phyloP scores from a whole-genome alignment of 2,329 filamentous ascomycete species.

The Stemphylium vesicarium region DNA sequence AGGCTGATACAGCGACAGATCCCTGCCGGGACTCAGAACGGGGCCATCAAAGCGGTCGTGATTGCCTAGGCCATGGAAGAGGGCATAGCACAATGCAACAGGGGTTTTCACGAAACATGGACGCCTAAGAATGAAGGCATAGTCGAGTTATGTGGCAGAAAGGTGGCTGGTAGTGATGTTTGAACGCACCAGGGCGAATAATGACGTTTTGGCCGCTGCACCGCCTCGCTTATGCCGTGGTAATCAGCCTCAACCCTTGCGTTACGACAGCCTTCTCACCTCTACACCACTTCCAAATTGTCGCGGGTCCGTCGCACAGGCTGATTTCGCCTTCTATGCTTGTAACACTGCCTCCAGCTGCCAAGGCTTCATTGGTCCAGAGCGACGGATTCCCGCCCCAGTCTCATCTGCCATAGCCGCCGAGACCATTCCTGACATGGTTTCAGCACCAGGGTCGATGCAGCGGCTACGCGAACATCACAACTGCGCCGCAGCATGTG shows the following conservation, averaged over 20 bases:
- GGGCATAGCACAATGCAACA: background rate
- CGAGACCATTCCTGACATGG: conserved; percentile 9
- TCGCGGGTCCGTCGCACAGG: conserved; percentile 4
- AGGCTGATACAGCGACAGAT: conserved; percentile 1
- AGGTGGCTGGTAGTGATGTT: background rate
- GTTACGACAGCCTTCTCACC: background rate
- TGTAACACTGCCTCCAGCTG: conserved; percentile 7
- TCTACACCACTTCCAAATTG: background rate
- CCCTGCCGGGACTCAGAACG: background rate
- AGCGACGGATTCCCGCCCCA: conserved; percentile 1
- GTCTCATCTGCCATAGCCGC: conserved; percentile 8
- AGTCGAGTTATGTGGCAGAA: background rate
- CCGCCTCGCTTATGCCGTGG: background rate
- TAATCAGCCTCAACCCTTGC: background rate
- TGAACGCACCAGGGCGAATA: background rate
- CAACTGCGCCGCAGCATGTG: conserved; percentile 16
- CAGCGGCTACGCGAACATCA: conserved; percentile 1
- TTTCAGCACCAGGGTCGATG: conserved; percentile 2
- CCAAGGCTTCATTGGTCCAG: conserved; percentile 11
- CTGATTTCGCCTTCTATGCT: conserved; percentile 4
- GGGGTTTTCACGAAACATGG: background rate
- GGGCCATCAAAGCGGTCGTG: background rate
- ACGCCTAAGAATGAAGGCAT: background rate
- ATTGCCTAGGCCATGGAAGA: background rate
- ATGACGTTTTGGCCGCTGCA: background rate